Evolutionary conservation across 352 stramenopile genomes (phyloP), one percentile per base, ranked within the genome.

Genomic region (Globisporangium ultimum): DNA sequence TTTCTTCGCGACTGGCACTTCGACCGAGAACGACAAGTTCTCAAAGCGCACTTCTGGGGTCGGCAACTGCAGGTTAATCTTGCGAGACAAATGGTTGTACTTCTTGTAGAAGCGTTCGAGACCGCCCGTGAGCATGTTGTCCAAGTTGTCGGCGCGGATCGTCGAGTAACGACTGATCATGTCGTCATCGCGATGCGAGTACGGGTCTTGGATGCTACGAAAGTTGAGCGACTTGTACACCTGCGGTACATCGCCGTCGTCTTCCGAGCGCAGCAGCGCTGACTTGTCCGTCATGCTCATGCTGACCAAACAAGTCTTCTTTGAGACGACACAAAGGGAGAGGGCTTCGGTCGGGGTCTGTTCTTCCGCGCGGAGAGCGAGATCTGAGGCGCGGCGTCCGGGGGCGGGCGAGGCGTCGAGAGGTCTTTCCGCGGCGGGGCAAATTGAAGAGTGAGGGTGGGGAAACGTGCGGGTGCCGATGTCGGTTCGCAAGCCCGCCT

Each of bases 91-190:
- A 56, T 89, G 74, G 58, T 89, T 67, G 72, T 90, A 92, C 62
- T 93, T 92, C 58, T 88, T 85, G 72, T 92, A 92, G 63, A 92
- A 92, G 17, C 66, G 69, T 42, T 93, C 83, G 3, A 93, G 66
- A 0, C 83, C 83, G 21, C 83, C 83, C 45, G 74, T 73, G 1
- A 92, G 68, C 78, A 88, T 90, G 24, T 65, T 78, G 53, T 90
- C 83, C 21, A 92, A 57, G 55, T 89, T 72, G 38, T 85, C 78
- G 36, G 82, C 76, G 14, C 81, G 72, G 49, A 91, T 66, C 34
- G 82, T 88, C 52, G 57, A 72, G 63, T 88, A 88, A 38, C 69
- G 68, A 28, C 61, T 75, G n/a, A 63, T 66, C 58, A 83, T 72
- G 55, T 81, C 71, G 17, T 76, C 71, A 28, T 77, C 61, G 34